phyloP scores from a whole-genome alignment of 1,284 basidiomycete species.

The Tranzscheliella williamsii region DNA sequence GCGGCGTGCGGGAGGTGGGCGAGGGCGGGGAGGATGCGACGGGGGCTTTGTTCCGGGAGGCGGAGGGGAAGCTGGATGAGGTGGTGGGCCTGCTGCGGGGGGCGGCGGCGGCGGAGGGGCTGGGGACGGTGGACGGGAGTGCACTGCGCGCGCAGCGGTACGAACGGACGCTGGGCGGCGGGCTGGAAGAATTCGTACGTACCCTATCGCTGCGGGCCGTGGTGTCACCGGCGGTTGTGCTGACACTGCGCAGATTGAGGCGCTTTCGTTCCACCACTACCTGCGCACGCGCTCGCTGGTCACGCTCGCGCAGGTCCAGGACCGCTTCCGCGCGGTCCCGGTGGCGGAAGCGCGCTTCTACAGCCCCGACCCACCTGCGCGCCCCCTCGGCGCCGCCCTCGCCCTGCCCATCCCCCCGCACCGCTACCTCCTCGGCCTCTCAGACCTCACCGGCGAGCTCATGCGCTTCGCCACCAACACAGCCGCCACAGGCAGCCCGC shows the following conservation, averaged over 20 bases:
- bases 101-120: slow-evolving; percentile 63
- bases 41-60: slow-evolving; percentile 66
- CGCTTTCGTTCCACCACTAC: slow-evolving; percentile 84
- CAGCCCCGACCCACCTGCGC: too few species aligned
- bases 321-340: slow-evolving; percentile 11
- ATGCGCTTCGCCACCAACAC: slow-evolving; percentile 81
- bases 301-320: slow-evolving; percentile 72
- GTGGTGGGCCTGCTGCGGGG: slow-evolving; percentile 71
- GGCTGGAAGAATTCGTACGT: slow-evolving; percentile 62
- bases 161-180: slow-evolving; percentile 52
- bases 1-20: slow-evolving; percentile 15
- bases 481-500: slow-evolving; percentile 30
- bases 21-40: not conserved
- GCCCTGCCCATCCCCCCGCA: slow-evolving; percentile 65
- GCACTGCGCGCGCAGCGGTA: slow-evolving; percentile 26
- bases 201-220: not conserved
- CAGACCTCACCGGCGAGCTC: slow-evolving; percentile 93
- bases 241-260: slow-evolving; percentile 70
- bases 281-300: slow-evolving; percentile 75
- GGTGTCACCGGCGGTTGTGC: not conserved
- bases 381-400: too few species aligned
- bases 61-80: slow-evolving; percentile 72
- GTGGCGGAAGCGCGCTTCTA: slow-evolving; percentile 17
- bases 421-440: slow-evolving; percentile 88
- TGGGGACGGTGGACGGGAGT: slow-evolving; percentile 1